Evolutionary conservation across 768 basidiomycete genomes (phyloP).

Genomic region (Naganishia antarctica): DNA sequence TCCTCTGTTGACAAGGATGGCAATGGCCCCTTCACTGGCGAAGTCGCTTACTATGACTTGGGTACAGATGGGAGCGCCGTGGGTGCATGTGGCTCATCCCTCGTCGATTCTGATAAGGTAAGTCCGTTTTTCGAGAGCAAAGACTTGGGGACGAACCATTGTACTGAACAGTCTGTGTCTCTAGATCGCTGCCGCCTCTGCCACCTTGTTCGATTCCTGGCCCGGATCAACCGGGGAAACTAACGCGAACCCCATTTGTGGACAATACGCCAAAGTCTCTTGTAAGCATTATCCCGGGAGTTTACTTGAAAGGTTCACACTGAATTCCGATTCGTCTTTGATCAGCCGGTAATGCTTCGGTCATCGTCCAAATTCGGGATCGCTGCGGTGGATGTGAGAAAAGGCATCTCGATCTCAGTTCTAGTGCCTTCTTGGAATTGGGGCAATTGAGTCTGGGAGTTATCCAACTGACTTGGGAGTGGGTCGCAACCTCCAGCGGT

Average conservation of each 20-base stretch:
- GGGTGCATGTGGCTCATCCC: constrained; percentile 19
- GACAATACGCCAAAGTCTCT: constrained; percentile 50
- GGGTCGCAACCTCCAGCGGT: constrained; percentile 23
- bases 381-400: constrained; percentile 59
- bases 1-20: constrained; percentile 40
- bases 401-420: constrained; percentile 30
- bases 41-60: constrained; percentile 48
- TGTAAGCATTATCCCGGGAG: constrained; percentile 40
- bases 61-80: constrained; percentile 13
- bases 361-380: constrained; percentile 59
- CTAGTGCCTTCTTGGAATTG: constrained; percentile 26
- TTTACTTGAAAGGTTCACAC: neutral
- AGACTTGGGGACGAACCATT: no score
- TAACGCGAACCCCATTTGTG: constrained; percentile 71
- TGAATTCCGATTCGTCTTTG: constrained; percentile 17
- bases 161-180: neutral
- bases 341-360: constrained; percentile 56
- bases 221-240: constrained; percentile 59
- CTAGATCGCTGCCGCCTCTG: constrained; percentile 56
- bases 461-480: constrained; percentile 30
- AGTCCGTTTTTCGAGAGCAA: neutral
- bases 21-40: constrained; percentile 57
- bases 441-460: constrained; percentile 28
- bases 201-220: constrained; percentile 58
- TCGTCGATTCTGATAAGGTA: constrained; percentile 23